These are phyloP conservation scores for Phialophora macrospora DNA, from an alignment of 2,329 filamentous ascomycete species.

Conservation along the genomic window DNA sequence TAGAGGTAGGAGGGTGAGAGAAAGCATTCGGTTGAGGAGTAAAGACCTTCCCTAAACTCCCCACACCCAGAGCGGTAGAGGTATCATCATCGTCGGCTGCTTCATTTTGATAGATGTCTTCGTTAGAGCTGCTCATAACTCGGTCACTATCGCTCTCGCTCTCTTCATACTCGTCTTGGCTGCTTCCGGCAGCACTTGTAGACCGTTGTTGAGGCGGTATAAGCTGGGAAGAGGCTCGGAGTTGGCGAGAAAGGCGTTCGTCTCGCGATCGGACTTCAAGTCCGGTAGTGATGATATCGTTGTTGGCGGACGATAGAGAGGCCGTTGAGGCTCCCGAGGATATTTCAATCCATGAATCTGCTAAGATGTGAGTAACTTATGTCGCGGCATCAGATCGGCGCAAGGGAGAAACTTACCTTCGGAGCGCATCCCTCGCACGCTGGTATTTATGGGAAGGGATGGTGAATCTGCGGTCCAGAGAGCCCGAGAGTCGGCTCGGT, in stretches of 20 bases:
- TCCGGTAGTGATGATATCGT: slow-evolving; percentile 86
- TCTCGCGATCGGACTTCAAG: slow-evolving; percentile 71
- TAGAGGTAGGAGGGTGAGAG: slow-evolving; percentile 75
- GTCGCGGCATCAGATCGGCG: too few species aligned
- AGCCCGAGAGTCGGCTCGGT: slow-evolving; percentile 25
- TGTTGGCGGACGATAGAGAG: slow-evolving; percentile 77
- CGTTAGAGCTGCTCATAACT: slow-evolving; percentile 67
- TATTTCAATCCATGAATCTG: slow-evolving; percentile 97
- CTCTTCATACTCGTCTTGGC: slow-evolving; percentile 93
- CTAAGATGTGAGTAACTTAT: slow-evolving; percentile 50
- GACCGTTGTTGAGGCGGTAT: slow-evolving; percentile 48
- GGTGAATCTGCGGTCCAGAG: slow-evolving; percentile 25
- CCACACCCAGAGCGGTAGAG: slow-evolving; percentile 76
- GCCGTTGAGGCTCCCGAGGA: slow-evolving; percentile 92
- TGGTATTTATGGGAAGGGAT: slow-evolving; percentile 20
- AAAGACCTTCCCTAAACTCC: slow-evolving; percentile 63
- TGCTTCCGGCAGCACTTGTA: slow-evolving; percentile 63
- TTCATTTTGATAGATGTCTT: slow-evolving; percentile 52
- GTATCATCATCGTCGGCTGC: slow-evolving; percentile 72
- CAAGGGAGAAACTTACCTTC: slow-evolving; percentile 33
- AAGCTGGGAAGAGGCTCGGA: slow-evolving; percentile 43
- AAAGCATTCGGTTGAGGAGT: slow-evolving; percentile 92
- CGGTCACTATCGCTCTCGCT: slow-evolving; percentile 87
- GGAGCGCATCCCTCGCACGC: slow-evolving; percentile 34
- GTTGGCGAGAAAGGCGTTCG: slow-evolving; percentile 65